Percentiles rank a stretch among this genome's conserved stretches.
Conservation (phyloP, 495 filamentous ascomycete genomes). For the Corynascus novoguineensis region DNA sequence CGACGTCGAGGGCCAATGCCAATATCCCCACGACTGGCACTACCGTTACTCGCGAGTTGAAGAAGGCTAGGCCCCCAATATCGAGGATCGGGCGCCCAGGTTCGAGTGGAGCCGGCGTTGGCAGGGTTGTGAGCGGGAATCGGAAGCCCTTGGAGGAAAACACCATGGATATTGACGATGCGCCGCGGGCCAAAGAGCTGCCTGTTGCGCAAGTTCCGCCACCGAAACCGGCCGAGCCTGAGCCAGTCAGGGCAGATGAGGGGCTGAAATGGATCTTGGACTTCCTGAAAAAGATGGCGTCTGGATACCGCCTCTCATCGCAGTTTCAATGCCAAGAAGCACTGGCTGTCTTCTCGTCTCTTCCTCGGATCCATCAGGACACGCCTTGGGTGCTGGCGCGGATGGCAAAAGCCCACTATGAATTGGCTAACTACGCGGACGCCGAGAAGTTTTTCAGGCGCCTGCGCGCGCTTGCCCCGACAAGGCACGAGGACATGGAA, state of each 20-base stretch:
- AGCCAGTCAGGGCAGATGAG: conserved; percentile 61
- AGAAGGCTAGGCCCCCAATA: conserved; percentile 65
- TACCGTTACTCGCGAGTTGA: conserved; percentile 64
- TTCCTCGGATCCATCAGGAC: conserved; percentile 73
- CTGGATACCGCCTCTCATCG: conserved; percentile 67
- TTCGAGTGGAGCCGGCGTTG: conserved; percentile 59
- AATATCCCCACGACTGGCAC: conserved; percentile 52
- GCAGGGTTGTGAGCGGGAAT: conserved; percentile 83
- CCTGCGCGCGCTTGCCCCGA: conserved; percentile 68
- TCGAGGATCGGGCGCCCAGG: conserved; percentile 47
- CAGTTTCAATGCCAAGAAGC: conserved; percentile 76
- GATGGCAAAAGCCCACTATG: conserved; percentile 82
- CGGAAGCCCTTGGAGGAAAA: conserved; percentile 62
- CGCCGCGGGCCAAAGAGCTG: conserved; percentile 48
- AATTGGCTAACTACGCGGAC: conserved; percentile 75
- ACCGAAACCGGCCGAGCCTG: conserved; percentile 43
- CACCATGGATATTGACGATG: conserved; percentile 57
- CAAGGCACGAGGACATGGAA: conserved; percentile 87
- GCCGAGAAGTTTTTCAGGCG: conserved; percentile 79
- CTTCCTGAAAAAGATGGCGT: conserved; percentile 73
- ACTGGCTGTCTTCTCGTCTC: conserved; percentile 59
- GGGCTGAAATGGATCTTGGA: conserved; percentile 72
- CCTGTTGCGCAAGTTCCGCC: conserved; percentile 27
- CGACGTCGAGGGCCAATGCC: conserved; percentile 53
- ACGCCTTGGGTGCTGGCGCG: conserved; percentile 93